Base-by-base conservation (phyloP, 2,329 filamentous ascomycete species). In the Trichoderma cornu-damae region DNA sequence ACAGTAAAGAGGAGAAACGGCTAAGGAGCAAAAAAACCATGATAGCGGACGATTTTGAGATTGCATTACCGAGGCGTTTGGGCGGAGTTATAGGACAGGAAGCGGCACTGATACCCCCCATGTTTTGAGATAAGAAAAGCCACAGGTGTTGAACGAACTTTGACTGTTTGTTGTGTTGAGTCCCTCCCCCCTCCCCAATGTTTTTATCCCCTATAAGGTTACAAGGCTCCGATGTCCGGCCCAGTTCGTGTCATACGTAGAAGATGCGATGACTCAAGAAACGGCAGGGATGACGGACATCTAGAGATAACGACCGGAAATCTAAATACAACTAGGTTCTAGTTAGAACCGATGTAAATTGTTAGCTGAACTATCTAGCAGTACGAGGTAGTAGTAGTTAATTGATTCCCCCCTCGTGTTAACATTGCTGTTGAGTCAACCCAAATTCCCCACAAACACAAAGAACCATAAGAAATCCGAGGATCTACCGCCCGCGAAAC, bases 401-500 rank as follows among this genome's bases (percentile, higher is more conserved):
- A n/a, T n/a, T n/a, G n/a, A n/a, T n/a, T n/a, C n/a, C n/a, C n/a
- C 24, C n/a, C 12, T 22, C 12, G 34, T 28, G 18, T 26, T 35
- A 26, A n/a, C 12, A 22, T 12, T 11, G 14, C 20, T 34, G 11
- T 46, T 46, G 42, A 46, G 14, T 46, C 42, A 46, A 20, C 28
- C 8, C 42, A 30, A 18, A 4, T 3, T 6, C 28, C 28, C 38
- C 18, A 26, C 11, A 14, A 28, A 16, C 44, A 7, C 2, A 20
- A 34, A n/a, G n/a, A n/a, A n/a, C n/a, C n/a, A n/a, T n/a, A n/a
- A 4, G 34, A 30, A 61, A 24, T 44, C 65, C 64, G 65, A 67
- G 59, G 65, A 67, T 67, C 64, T 63, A 50, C 64, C 66, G 66
- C 50, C 7, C 32, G 22, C 28, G 46, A n/a, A n/a, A n/a, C n/a